Percentiles rank a stretch among this genome's conserved stretches.
These are phyloP conservation scores for Huntiella moniliformis DNA, from an alignment of 2,329 filamentous ascomycete genomes.

Conservation along the genomic window DNA sequence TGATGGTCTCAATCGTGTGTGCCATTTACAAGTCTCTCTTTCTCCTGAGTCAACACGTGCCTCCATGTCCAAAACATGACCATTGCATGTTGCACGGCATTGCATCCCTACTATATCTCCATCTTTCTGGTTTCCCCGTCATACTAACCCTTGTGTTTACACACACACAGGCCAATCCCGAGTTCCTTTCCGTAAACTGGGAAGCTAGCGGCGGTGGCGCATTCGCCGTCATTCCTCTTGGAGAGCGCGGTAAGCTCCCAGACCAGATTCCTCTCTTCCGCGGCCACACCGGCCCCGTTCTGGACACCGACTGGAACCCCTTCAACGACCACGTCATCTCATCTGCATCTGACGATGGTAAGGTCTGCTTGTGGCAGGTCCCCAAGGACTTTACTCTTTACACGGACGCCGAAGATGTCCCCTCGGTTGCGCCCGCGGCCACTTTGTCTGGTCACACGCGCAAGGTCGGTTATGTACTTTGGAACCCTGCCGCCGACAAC, in stretches of 20 bases:
- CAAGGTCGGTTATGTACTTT: slow-evolving; percentile 94
- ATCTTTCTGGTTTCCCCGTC: no score
- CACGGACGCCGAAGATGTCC: slow-evolving; percentile 66
- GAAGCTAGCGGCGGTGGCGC: slow-evolving; percentile 88
- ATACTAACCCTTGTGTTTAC: not conserved
- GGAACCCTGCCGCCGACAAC: slow-evolving; percentile 91
- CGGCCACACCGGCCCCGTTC: slow-evolving; percentile 83
- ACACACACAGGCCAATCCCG: slow-evolving; percentile 59
- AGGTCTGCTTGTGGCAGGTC: slow-evolving; percentile 93
- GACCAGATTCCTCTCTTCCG: slow-evolving; percentile 89
- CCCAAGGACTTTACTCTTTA: slow-evolving; percentile 72
- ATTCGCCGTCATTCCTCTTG: slow-evolving; percentile 84
- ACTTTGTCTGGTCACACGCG: slow-evolving; percentile 80
- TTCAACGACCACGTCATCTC: slow-evolving; percentile 89
- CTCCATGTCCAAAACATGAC: no score
- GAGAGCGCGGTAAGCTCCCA: slow-evolving; percentile 76
- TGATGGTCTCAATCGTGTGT: no score
- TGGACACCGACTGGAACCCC: slow-evolving; percentile 97
- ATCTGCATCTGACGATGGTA: slow-evolving; percentile 89
- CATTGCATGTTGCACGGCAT: no score
- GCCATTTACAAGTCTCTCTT: no score
- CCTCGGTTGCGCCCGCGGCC: slow-evolving; percentile 61
- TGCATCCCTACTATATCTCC: no score
- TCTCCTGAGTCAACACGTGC: no score
- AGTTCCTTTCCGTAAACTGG: slow-evolving; percentile 97